Evolutionary conservation across 2,329 filamentous ascomycete species (phyloP).

Genomic region (Phialophora tarda): DNA sequence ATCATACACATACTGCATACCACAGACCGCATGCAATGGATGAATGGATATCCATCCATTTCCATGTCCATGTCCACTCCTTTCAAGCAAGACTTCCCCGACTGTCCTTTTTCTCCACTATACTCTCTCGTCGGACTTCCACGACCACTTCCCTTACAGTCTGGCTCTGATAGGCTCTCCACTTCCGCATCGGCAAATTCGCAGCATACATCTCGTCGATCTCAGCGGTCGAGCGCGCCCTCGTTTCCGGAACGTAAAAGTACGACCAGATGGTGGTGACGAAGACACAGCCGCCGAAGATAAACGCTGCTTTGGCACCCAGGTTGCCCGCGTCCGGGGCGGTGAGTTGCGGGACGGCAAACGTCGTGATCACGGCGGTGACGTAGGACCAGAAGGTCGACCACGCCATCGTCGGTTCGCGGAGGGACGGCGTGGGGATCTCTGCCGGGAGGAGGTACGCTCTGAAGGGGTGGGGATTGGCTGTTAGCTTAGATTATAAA

Average conservation of each 20-base stretch:
- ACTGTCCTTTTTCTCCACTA: background rate
- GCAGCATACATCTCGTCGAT: conserved; percentile 45
- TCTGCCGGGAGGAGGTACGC: conserved; percentile 47
- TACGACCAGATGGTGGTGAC: conserved; percentile 36
- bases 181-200: conserved; percentile 36
- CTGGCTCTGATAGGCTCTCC: conserved; percentile 35
- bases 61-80: no score
- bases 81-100: background rate
- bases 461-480: conserved; percentile 31
- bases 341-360: conserved; percentile 48
- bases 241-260: conserved; percentile 40
- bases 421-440: conserved; percentile 49
- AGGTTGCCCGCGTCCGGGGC: conserved; percentile 37
- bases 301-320: conserved; percentile 41
- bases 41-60: no score
- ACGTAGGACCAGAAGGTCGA: conserved; percentile 48
- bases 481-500: background rate
- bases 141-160: background rate
- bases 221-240: conserved; percentile 41
- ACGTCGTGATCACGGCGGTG: conserved; percentile 47
- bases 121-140: background rate
- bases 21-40: no score
- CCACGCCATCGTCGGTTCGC: conserved; percentile 53
- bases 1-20: no score
- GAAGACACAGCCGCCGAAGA: conserved; percentile 40